These are phyloP conservation scores for Fusarium poae DNA, from an alignment of 2,329 filamentous ascomycete species.

Conservation along the genomic window DNA sequence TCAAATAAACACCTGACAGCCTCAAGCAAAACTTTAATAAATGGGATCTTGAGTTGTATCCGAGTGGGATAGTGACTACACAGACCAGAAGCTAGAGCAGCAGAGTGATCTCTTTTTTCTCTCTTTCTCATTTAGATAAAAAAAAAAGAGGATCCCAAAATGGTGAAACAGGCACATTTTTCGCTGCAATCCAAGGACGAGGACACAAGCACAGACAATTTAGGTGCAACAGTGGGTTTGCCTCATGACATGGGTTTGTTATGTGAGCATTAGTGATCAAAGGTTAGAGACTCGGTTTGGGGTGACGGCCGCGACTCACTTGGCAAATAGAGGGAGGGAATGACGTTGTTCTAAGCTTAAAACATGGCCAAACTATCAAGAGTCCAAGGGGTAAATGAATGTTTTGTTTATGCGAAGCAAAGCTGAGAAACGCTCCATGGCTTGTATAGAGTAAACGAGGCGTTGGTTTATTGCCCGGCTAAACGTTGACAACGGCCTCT, in stretches of 20 bases:
- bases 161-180: constrained; percentile 20
- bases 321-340: neutral
- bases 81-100: neutral
- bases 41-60: neutral
- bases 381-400: constrained; percentile 1
- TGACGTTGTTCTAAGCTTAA: constrained; percentile 27
- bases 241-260: constrained; percentile 30
- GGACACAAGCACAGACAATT: constrained; percentile 5
- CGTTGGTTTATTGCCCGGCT: constrained; percentile 2
- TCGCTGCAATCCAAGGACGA: constrained; percentile 10
- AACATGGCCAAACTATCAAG: constrained; percentile 15
- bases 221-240: constrained; percentile 29
- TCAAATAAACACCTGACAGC: constrained; percentile 1
- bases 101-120: neutral
- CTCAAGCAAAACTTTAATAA: constrained; percentile 1
- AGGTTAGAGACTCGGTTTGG: neutral
- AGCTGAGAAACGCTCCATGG: neutral
- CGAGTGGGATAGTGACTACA: constrained; percentile 12
- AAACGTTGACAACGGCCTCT: constrained; percentile 11
- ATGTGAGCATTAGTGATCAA: constrained; percentile 45
- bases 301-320: neutral
- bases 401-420: constrained; percentile 1
- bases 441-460: neutral
- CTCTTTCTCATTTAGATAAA: neutral
- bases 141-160: constrained; percentile 1